Evolutionary conservation across 805 yeast species (phyloP), one percentile per base, ranked within the genome.

Genomic region (Nakazawaea ambrosiae): DNA sequence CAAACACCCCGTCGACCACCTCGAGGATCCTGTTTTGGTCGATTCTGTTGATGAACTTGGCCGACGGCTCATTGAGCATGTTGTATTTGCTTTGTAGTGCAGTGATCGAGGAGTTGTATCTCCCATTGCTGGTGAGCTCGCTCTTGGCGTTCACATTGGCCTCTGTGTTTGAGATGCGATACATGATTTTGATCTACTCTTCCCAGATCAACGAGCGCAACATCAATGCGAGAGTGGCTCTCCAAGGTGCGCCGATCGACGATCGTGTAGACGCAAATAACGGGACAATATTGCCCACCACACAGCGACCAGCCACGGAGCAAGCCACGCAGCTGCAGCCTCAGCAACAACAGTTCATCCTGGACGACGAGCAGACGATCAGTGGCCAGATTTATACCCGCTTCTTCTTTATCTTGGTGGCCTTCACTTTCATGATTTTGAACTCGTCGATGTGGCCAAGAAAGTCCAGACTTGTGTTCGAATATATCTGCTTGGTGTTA

Each of bases 1-100:
- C 84, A 3, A 75, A 70, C 46, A 84, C 96, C 0, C 96, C 96
- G 1, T 85, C 95, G 0, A 77, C 82, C 4, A 69, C 84, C 22
- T 77, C 89, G 4, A 71, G 80, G 36, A 70, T 89, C 6, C 80
- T 94, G 7, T 75, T 83, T 36, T 77, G 75, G 66, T 61, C 88
- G 3, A 61, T 86, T 22, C 73, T 79, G 7, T 65, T 76, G 45
- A 75, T 84, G 58, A 69, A 78, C 41, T 47, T 78, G 31, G 70
- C 74, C 9, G 96, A 88, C 57, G 85, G 90, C 1, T 64, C 83
- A 2, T 49, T 81, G 16, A 75, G 86, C 12, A 66, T 84, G 58
- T 51, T 78, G 24, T 73, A 79, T 33, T 60, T 85, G 40, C 65
- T 83, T 27, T 60, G 76, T 27, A 72, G 87, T 2, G 67, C 75